Percentiles rank a stretch among this genome's conserved stretches.
phyloP scores from a whole-genome alignment of 2,329 filamentous ascomycete species.

The Ilyonectria mors-panacis region DNA sequence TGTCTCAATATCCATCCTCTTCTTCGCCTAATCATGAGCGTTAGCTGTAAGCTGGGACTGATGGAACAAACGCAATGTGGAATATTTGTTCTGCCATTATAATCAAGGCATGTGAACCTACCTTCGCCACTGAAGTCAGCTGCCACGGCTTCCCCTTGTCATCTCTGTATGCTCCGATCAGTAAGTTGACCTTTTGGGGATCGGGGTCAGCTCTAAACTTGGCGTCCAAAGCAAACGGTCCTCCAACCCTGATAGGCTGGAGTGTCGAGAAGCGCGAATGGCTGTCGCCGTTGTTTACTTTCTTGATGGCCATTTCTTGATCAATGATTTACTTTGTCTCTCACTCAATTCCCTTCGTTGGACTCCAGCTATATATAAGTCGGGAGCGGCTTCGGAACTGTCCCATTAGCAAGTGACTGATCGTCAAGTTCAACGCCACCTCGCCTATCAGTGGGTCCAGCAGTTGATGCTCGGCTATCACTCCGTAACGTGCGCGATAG shows the following conservation, averaged over 20 bases:
- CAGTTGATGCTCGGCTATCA: slow-evolving; percentile 15
- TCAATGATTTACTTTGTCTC: too few relatives aligned
- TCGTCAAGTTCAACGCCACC: neutral
- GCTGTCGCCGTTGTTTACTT: neutral
- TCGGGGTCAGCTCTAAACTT: neutral
- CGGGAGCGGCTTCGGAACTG: neutral
- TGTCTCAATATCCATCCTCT: slow-evolving; percentile 2
- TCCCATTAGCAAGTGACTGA: too few relatives aligned
- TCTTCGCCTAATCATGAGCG: neutral
- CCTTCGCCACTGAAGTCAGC: neutral
- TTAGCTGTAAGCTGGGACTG: too few relatives aligned
- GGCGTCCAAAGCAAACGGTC: slow-evolving; percentile 10
- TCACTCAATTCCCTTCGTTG: neutral
- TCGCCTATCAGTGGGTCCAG: slow-evolving; percentile 20
- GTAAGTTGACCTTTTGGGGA: slow-evolving; percentile 3
- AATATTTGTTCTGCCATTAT: too few relatives aligned
- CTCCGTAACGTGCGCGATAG: neutral
- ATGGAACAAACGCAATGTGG: too few relatives aligned
- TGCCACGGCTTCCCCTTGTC: slow-evolving; percentile 7
- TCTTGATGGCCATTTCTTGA: slow-evolving; percentile 12
- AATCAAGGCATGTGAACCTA: neutral
- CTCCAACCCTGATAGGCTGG: neutral
- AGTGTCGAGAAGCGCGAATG: slow-evolving; percentile 9
- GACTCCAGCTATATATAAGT: neutral
- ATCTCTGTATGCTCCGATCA: slow-evolving; percentile 15